Evolutionary conservation across 495 filamentous ascomycete species (phyloP).

Genomic region (Penicillium herquei): DNA sequence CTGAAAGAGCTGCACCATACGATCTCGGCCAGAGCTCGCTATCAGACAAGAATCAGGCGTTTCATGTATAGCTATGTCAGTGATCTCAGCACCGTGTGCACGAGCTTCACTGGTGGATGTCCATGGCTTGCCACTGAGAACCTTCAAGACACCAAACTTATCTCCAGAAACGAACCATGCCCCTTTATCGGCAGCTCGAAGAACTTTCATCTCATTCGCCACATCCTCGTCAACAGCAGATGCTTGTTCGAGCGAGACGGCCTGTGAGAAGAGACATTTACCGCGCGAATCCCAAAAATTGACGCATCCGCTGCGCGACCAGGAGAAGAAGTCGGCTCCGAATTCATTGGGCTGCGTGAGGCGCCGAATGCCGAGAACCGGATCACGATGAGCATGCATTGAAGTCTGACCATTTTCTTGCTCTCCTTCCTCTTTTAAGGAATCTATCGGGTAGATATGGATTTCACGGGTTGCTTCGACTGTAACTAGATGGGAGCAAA

Average conservation of each 20-base stretch:
- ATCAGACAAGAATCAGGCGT: constrained; percentile 49
- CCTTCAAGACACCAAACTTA: constrained; percentile 72
- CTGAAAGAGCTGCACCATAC: constrained; percentile 84
- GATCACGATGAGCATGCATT: constrained; percentile 70
- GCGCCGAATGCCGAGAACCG: constrained; percentile 71
- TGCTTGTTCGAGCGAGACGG: constrained; percentile 67
- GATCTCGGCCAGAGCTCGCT: constrained; percentile 80
- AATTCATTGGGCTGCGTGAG: constrained; percentile 55
- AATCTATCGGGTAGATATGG: constrained; percentile 52
- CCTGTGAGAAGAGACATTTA: constrained; percentile 57
- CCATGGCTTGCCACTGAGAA: constrained; percentile 47
- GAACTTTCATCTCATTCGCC: constrained; percentile 73
- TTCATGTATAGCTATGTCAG: constrained; percentile 66
- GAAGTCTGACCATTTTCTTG: constrained; percentile 30
- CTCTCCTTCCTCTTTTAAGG: constrained; percentile 30
- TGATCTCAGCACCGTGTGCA: constrained; percentile 84
- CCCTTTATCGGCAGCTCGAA: constrained; percentile 58
- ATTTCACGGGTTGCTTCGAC: constrained; percentile 74
- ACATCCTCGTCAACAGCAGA: constrained; percentile 54
- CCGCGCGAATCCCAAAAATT: constrained; percentile 80
- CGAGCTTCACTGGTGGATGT: constrained; percentile 63
- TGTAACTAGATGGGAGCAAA: constrained; percentile 67
- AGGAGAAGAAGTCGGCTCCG: constrained; percentile 78
- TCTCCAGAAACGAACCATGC: constrained; percentile 77
- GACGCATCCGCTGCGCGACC: constrained; percentile 74